Evolutionary conservation across 108 stramenopile genomes (phyloP).

Genomic region (Parmales sp.): DNA sequence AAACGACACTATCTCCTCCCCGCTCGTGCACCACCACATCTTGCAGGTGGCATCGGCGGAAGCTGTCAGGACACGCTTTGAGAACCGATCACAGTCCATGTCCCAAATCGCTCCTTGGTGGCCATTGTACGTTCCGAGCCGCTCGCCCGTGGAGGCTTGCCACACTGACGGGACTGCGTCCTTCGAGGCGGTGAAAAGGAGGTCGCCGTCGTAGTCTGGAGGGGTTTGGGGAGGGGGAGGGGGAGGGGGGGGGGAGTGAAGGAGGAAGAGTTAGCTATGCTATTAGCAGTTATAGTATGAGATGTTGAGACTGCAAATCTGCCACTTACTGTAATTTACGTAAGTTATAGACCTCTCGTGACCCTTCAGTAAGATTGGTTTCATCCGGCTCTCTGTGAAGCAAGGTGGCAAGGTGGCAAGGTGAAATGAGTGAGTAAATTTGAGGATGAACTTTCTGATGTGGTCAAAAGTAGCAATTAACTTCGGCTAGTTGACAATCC

Average conservation of each 20-base stretch:
- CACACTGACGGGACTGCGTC: constrained; percentile 86
- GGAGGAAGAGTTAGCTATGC: no score
- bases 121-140: constrained; percentile 89
- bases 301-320: no score
- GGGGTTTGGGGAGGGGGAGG: no score
- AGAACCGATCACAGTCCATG: constrained; percentile 76
- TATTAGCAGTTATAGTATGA: no score
- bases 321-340: constrained; percentile 95
- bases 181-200: constrained; percentile 86
- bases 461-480: no score
- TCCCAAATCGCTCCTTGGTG: constrained; percentile 97
- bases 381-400: constrained; percentile 20
- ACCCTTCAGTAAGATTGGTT: constrained; percentile 93
- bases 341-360: constrained; percentile 97
- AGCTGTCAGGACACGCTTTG: constrained; percentile 63
- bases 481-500: no score
- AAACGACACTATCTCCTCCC: constrained; percentile 72
- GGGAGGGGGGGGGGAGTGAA: no score
- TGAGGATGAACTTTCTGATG: no score
- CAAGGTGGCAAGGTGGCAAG: background rate
- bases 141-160: constrained; percentile 84
- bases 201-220: constrained; percentile 91
- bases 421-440: background rate
- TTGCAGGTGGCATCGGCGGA: constrained; percentile 70
- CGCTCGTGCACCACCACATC: constrained; percentile 85